Percentiles rank a stretch among this genome's conserved stretches.
Conservation (phyloP, 2,329 filamentous ascomycete species). For the Pyrenochaeta sp. region DNA sequence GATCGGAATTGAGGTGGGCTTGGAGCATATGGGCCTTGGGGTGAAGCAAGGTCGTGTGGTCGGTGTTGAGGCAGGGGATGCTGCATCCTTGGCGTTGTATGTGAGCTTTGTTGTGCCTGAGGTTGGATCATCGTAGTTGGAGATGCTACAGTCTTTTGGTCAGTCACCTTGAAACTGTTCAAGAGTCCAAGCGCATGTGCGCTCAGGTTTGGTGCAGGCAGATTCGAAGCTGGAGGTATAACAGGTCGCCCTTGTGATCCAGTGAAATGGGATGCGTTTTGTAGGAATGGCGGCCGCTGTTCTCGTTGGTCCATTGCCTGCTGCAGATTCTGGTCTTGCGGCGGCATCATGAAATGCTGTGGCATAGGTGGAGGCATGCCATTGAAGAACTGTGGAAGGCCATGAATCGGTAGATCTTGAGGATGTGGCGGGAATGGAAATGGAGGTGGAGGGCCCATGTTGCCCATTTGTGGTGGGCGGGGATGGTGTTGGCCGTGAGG, state of each 20-base stretch:
- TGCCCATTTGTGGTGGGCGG: constrained; percentile 58
- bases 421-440: constrained; percentile 55
- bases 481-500: constrained; percentile 63
- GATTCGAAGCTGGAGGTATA: constrained; percentile 63
- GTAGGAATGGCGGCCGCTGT: constrained; percentile 18
- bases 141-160: constrained; percentile 21
- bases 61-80: constrained; percentile 30
- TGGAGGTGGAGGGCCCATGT: constrained; percentile 58
- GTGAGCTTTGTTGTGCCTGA: constrained; percentile 21
- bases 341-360: constrained; percentile 30
- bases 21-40: constrained; percentile 28
- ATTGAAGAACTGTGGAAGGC: constrained; percentile 29
- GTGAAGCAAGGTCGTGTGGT: constrained; percentile 34
- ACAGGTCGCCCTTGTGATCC: constrained; percentile 50
- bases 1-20: constrained; percentile 42
- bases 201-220: constrained; percentile 66
- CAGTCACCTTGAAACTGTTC: constrained; percentile 61
- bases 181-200: constrained; percentile 65
- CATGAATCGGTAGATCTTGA: constrained; percentile 37
- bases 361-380: constrained; percentile 31
- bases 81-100: constrained; percentile 32
- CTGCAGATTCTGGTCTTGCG: constrained; percentile 28
- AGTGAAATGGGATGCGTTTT: constrained; percentile 40
- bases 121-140: constrained; percentile 4
- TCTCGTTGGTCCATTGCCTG: constrained; percentile 25